Evolutionary conservation across 148 eudicot species (phyloP), one percentile per base, ranked within the genome.

Genomic region (Pouteria glomerata): DNA sequence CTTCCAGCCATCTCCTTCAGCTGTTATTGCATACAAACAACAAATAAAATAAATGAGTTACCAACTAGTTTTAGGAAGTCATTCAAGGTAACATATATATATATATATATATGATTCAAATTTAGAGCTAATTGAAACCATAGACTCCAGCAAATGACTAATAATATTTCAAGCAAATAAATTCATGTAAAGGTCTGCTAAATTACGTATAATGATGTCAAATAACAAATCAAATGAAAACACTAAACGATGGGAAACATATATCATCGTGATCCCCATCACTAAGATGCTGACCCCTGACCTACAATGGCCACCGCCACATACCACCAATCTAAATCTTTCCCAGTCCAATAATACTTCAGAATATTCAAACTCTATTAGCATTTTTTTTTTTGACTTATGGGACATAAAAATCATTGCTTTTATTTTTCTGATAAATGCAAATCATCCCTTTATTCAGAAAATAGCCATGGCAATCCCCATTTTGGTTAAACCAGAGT

Each of bases 1-100:
- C 93, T 85, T 74, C 91, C 98, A 24, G 98, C 98, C 98, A 94
- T 89, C 74, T 94, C 98, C 81, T 94, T 94, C 79, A 94, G 82
- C 89, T 85, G 45, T 72, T 57, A n/a, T 34, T 71, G 30, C 75
- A 61, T 45, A 39, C 39, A 47, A 64, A 57, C 55, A 48, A 50
- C 37, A 57, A 64, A 59, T 2, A 29, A 66, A 55, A 21, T 21
- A 64, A 50, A 60, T 51, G 31, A 73, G 24, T 73, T 42, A 19
- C 47, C 44, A 68, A 64, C 26, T 55, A 8, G 47, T 57, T 33
- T 62, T 57, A 15, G 27, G 39, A 44, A 47, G 41, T 21, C 74
- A 71, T 41, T 59, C 27, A 19, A 42, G 18, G 44, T 41, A 19
- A 24, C 42, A 29, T 16, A 41, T 66, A 66, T 27, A 50, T 51